These are phyloP conservation scores for Globisporangium nodosum DNA, from an alignment of 352 stramenopile species.

Conservation along the genomic window DNA sequence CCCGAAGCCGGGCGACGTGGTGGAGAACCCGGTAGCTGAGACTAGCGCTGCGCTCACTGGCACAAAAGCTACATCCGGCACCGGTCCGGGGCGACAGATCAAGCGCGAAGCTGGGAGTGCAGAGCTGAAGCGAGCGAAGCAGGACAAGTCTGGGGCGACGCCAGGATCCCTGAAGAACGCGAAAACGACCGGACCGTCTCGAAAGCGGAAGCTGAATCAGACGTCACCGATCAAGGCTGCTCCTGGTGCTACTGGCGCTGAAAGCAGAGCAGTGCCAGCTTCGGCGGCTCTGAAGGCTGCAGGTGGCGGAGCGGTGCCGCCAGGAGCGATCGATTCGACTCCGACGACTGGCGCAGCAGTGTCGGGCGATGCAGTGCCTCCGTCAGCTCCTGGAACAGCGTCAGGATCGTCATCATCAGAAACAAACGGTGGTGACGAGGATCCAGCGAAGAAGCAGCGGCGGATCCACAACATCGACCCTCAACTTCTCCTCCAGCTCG, in stretches of 20 bases:
- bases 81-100: slow-evolving; percentile 14
- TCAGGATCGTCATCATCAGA: slow-evolving; percentile 1
- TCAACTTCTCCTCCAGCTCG: slow-evolving; percentile 78
- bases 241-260: slow-evolving; percentile 3
- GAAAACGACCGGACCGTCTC: slow-evolving; percentile 29
- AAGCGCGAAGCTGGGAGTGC: slow-evolving; percentile 40
- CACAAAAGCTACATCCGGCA: not conserved
- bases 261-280: not conserved
- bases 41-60: not conserved
- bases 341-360: not conserved
- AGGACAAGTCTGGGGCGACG: slow-evolving; percentile 18
- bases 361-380: not conserved
- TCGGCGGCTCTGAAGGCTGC: not conserved
- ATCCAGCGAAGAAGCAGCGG: slow-evolving; percentile 89
- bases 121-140: slow-evolving; percentile 42
- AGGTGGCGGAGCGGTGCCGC: not conserved
- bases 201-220: slow-evolving; percentile 71
- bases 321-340: not conserved
- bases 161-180: slow-evolving; percentile 11
- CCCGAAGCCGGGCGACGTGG: slow-evolving; percentile 50
- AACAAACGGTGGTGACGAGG: slow-evolving; percentile 28
- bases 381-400: not conserved
- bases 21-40: slow-evolving; percentile 13
- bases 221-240: slow-evolving; percentile 22
- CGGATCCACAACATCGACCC: slow-evolving; percentile 87